Conservation (phyloP, 345 rosid genomes). For the Gossypioides kirkii region DNA sequence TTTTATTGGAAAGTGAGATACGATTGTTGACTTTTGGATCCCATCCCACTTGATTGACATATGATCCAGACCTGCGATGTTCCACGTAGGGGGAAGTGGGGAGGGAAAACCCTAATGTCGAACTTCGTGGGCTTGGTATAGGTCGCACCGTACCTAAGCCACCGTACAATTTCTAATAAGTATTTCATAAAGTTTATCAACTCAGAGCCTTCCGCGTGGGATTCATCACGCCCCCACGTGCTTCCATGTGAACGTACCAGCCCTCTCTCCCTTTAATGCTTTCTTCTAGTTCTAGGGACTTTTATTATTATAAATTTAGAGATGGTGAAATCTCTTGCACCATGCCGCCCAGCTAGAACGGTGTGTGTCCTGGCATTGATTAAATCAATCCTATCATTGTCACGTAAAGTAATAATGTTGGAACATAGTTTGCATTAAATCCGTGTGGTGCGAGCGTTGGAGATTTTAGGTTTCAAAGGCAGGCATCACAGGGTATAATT, state of each 20-base stretch:
- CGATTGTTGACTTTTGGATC: constrained; percentile 38
- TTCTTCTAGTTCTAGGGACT: background rate
- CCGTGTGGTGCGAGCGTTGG: too few relatives aligned
- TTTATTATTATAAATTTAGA: background rate
- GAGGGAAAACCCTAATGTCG: background rate
- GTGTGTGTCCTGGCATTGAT: background rate
- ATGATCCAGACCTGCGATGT: background rate
- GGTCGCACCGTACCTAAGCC: constrained; percentile 20
- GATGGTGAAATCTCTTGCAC: too few relatives aligned
- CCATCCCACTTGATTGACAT: background rate
- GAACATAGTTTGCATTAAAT: background rate
- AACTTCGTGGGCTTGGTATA: background rate
- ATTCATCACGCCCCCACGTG: background rate
- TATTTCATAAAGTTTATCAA: background rate
- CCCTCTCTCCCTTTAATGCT: background rate
- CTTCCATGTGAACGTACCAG: background rate
- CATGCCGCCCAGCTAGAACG: too few relatives aligned
- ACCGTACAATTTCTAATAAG: constrained; percentile 17
- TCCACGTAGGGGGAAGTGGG: background rate
- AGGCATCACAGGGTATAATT: background rate
- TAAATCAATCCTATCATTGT: background rate
- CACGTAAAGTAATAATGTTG: background rate
- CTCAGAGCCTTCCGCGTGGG: background rate
- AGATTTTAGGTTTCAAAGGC: background rate
- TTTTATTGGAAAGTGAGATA: constrained; percentile 26